These are phyloP conservation scores for Candida coquimbonensis DNA, from an alignment of 805 yeast species.

Conservation along the genomic window DNA sequence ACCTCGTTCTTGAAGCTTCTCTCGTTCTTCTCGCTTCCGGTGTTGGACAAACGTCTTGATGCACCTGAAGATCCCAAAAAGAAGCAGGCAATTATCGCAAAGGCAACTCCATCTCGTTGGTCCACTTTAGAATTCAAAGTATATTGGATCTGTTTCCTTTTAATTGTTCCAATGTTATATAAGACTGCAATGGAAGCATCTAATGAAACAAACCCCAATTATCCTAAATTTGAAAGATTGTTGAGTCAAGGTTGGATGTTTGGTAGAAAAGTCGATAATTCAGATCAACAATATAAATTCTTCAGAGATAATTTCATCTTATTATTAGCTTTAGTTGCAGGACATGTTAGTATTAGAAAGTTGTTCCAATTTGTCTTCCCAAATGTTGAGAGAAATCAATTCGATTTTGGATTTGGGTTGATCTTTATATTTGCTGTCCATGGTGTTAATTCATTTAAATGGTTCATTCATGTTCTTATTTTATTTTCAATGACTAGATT, in stretches of 20 bases:
- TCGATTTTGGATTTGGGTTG: conserved; percentile 69
- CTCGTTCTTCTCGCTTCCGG: conserved; percentile 30
- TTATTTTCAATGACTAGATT: conserved; percentile 44
- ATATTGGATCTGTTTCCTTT: conserved; percentile 53
- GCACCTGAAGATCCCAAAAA: conserved; percentile 27
- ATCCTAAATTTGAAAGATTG: conserved; percentile 49
- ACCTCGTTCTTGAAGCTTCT: conserved; percentile 6
- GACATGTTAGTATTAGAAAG: conserved; percentile 50
- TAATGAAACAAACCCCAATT: conserved; percentile 68
- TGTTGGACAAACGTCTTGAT: conserved; percentile 35
- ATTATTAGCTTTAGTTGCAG: conserved; percentile 44
- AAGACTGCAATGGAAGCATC: conserved; percentile 78
- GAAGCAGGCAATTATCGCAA: conserved; percentile 13
- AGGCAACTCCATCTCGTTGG: conserved; percentile 51
- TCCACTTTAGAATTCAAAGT: conserved; percentile 63
- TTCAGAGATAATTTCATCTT: conserved; percentile 75
- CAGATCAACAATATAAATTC: conserved; percentile 83
- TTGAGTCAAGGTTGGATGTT: conserved; percentile 82
- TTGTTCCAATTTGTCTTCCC: conserved; percentile 16
- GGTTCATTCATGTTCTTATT: conserved; percentile 49
- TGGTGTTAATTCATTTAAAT: conserved; percentile 65
- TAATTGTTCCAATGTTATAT: conserved; percentile 78
- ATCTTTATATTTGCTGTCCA: conserved; percentile 67
- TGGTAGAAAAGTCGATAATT: conserved; percentile 87
- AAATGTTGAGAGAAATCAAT: conserved; percentile 39